Percentiles rank a stretch among this genome's conserved stretches.
These are phyloP conservation scores for Amauroascus niger DNA, from an alignment of 2,329 filamentous ascomycete genomes.

Conservation along the genomic window DNA sequence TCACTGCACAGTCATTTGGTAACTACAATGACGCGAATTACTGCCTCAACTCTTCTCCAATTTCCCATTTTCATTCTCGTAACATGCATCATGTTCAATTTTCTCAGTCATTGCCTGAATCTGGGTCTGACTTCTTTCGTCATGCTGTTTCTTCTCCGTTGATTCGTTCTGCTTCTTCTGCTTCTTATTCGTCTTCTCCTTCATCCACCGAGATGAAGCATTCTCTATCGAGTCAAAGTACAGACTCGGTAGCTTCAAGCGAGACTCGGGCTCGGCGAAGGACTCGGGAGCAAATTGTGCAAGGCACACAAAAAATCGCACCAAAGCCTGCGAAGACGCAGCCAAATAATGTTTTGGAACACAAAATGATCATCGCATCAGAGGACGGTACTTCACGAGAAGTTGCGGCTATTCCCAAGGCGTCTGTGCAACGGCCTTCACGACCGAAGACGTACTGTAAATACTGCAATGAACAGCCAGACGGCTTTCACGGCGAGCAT, in stretches of 20 bases:
- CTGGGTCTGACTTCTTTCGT: conserved; percentile 28
- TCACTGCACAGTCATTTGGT: conserved; percentile 22
- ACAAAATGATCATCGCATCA: conserved; percentile 44
- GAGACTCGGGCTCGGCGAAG: conserved; percentile 39
- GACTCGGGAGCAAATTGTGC: conserved; percentile 41
- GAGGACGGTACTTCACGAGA: conserved; percentile 47
- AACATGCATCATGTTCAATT: conserved; percentile 27
- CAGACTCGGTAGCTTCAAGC: conserved; percentile 36
- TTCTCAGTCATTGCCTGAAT: conserved; percentile 25
- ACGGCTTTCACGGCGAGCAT: conserved; percentile 78
- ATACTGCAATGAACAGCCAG: conserved; percentile 60
- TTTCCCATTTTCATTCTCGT: conserved; percentile 20
- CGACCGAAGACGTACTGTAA: conserved; percentile 62
- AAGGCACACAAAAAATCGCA: conserved; percentile 42
- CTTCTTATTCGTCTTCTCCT: conserved; percentile 24
- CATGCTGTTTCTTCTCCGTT: conserved; percentile 16
- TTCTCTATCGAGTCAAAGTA: conserved; percentile 41
- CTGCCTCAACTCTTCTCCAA: conserved; percentile 20
- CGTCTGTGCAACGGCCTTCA: conserved; percentile 53
- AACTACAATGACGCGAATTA: conserved; percentile 25
- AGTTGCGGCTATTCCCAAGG: conserved; percentile 46
- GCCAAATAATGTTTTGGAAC: conserved; percentile 29
- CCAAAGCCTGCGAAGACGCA: conserved; percentile 36
- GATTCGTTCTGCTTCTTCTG: conserved; percentile 24
- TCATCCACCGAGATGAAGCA: conserved; percentile 43